These are phyloP conservation scores for Trichoderma simmonsii DNA, from an alignment of 2,329 filamentous ascomycete genomes.

Conservation along the genomic window DNA sequence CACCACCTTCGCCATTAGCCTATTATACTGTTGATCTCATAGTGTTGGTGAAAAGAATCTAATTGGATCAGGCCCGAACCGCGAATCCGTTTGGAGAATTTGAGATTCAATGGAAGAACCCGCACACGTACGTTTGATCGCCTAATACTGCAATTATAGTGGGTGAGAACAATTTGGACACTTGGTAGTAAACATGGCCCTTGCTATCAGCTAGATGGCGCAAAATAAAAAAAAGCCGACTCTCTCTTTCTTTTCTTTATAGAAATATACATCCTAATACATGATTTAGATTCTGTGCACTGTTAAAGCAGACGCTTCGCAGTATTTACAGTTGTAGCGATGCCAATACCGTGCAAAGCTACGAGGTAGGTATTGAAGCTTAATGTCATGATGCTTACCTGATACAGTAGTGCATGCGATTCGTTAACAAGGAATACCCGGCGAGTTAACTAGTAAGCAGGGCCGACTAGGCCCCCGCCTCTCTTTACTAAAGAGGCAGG, in stretches of 20 bases:
- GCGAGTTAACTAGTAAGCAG: too few species aligned
- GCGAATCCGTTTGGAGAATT: background rate
- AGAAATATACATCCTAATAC: background rate
- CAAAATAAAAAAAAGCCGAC: background rate
- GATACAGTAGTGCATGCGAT: background rate
- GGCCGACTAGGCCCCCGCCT: too few species aligned
- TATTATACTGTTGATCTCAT: background rate
- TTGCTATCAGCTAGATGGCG: background rate
- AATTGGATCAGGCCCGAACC: background rate
- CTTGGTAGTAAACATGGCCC: background rate
- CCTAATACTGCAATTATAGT: background rate
- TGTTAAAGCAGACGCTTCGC: background rate
- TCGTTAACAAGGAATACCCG: background rate
- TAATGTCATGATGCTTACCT: background rate
- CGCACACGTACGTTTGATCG: background rate
- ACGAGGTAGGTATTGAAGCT: background rate
- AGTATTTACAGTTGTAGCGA: background rate
- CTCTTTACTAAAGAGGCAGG: too few species aligned
- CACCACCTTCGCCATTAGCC: background rate
- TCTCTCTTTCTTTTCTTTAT: background rate
- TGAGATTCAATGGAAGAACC: background rate
- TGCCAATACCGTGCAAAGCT: background rate
- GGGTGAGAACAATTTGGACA: background rate
- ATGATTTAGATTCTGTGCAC: background rate
- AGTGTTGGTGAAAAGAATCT: background rate